Evolutionary conservation across 768 basidiomycete species (phyloP).

Genomic region (Rhizopogon vinicolor): DNA sequence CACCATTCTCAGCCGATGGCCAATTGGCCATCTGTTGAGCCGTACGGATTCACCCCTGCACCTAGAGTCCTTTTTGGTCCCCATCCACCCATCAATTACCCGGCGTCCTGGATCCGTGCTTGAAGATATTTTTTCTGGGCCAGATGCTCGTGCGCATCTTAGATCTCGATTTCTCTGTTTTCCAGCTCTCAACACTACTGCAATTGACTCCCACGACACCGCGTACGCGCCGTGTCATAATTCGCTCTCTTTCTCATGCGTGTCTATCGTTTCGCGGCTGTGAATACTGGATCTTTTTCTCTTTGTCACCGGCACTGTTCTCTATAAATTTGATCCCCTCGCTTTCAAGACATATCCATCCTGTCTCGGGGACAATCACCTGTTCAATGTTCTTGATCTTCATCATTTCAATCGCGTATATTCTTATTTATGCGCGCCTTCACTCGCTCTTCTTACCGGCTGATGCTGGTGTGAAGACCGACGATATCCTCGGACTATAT

Average conservation of each 20-base stretch:
- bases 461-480: slow-evolving; percentile 12
- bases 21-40: slow-evolving; percentile 40
- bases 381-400: slow-evolving; percentile 20
- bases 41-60: slow-evolving; percentile 33
- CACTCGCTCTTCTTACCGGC: slow-evolving; percentile 6
- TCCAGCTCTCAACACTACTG: slow-evolving; percentile 22
- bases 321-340: slow-evolving; percentile 21
- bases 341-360: slow-evolving; percentile 60
- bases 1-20: slow-evolving; percentile 31
- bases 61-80: slow-evolving; percentile 40
- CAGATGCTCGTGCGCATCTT: slow-evolving; percentile 11
- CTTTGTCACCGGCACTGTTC: slow-evolving; percentile 15
- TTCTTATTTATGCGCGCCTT: slow-evolving; percentile 23
- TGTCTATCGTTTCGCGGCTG: slow-evolving; percentile 28
- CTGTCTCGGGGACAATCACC: slow-evolving; percentile 45
- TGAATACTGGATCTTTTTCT: slow-evolving; percentile 30
- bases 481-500: slow-evolving; percentile 28
- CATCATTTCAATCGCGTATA: slow-evolving; percentile 25
- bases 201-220: slow-evolving; percentile 27
- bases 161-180: slow-evolving; percentile 22
- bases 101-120: slow-evolving; percentile 46
- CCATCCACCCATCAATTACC: slow-evolving; percentile 39
- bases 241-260: slow-evolving; percentile 35
- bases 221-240: slow-evolving; percentile 31
- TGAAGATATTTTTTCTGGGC: slow-evolving; percentile 25